phyloP scores from a whole-genome alignment of 2,329 filamentous ascomycete genomes.

The Helicocarpus griseus region DNA sequence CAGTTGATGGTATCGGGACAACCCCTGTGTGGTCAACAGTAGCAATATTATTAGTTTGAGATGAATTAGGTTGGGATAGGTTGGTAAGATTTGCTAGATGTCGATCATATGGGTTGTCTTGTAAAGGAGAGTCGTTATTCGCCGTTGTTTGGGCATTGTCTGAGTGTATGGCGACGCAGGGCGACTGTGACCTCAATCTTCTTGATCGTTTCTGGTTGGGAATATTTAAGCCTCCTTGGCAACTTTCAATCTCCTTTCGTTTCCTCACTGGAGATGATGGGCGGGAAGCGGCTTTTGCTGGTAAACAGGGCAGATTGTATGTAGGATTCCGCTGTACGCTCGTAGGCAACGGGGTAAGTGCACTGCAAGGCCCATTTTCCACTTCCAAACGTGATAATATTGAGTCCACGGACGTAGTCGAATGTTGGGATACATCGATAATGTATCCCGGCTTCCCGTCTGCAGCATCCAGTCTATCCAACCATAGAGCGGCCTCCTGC shows the following conservation, averaged over 20 bases:
- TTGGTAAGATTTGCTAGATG: conserved; percentile 1
- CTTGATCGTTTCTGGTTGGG: not conserved
- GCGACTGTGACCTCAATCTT: not conserved
- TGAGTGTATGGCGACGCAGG: not conserved
- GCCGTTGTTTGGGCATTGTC: not conserved
- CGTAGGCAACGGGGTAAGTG: not conserved
- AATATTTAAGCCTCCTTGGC: not conserved
- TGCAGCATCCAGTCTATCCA: conserved; percentile 5
- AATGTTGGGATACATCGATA: conserved; percentile 9
- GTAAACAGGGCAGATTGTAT: not conserved
- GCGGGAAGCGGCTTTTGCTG: not conserved
- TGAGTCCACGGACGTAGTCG: not conserved
- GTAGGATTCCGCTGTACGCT: not conserved
- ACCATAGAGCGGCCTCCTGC: conserved; percentile 9
- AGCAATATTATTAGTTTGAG: not conserved
- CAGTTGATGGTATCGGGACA: too few species aligned
- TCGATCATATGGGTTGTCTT: not conserved
- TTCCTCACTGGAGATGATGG: not conserved
- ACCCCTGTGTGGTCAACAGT: too few species aligned
- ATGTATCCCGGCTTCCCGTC: conserved; percentile 10
- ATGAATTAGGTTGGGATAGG: not conserved
- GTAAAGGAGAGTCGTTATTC: not conserved
- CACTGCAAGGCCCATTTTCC: not conserved
- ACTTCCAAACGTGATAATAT: not conserved
- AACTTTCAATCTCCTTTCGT: not conserved